Conservation (phyloP, 129 eudicot genomes). For the Solidago caesia region DNA sequence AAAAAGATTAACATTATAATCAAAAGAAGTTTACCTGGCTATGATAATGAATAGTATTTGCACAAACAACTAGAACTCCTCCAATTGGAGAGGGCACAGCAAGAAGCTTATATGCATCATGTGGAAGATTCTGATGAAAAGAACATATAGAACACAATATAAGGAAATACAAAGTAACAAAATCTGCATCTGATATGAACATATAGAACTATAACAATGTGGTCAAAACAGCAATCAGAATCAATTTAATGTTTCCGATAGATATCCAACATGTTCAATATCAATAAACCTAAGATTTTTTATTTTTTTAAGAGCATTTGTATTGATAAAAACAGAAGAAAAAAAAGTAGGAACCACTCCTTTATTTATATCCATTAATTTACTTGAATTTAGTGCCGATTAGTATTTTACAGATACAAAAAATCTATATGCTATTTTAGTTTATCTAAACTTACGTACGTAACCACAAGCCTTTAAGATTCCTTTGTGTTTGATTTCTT, state of each 20-base stretch:
- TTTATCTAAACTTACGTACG: no score
- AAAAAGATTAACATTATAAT: neutral
- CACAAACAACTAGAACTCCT: conserved; percentile 83
- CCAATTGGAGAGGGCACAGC: conserved; percentile 99
- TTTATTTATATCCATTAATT: neutral
- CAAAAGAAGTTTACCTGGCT: conserved; percentile 66
- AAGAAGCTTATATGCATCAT: conserved; percentile 98
- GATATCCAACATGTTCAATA: conserved; percentile 21
- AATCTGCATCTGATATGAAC: neutral
- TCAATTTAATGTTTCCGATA: conserved; percentile 3
- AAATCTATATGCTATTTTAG: no score
- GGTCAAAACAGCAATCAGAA: conserved; percentile 11
- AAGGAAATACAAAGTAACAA: neutral
- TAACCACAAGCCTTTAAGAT: no score
- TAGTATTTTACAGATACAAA: no score
- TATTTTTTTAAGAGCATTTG: neutral
- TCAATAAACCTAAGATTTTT: neutral
- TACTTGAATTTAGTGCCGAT: no score
- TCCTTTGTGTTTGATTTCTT: no score
- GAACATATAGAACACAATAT: conserved; percentile 11
- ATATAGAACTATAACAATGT: neutral
- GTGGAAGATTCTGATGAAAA: conserved; percentile 75
- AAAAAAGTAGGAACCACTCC: neutral
- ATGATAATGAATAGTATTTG: conserved; percentile 91
- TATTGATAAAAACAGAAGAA: neutral